These are phyloP conservation scores for Withania somnifera DNA, from an alignment of 305 asterid genomes.

Conservation along the genomic window DNA sequence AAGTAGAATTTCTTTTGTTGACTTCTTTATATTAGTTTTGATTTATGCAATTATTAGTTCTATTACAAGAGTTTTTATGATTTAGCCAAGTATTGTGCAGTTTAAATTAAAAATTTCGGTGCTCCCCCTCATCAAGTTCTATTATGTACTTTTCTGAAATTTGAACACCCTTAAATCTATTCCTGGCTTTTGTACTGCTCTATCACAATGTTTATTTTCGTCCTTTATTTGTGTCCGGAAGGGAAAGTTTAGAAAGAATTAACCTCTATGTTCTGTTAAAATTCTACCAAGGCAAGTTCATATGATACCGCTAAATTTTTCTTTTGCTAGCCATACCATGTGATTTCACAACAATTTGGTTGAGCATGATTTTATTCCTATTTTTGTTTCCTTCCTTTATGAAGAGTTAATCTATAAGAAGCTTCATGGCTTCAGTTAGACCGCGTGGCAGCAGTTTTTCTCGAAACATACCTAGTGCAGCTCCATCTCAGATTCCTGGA, in stretches of 20 bases:
- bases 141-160: not conserved
- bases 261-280: not conserved
- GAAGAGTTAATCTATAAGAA: not conserved
- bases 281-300: not conserved
- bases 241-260: not conserved
- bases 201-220: not conserved
- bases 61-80: too few species aligned
- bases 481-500: slow-evolving; percentile 55
- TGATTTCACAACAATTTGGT: not conserved
- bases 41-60: too few species aligned
- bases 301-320: not conserved
- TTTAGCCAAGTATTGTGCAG: too few species aligned
- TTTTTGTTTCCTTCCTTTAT: not conserved
- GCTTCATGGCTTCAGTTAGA: slow-evolving; percentile 53
- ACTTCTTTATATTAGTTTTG: too few species aligned
- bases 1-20: too few species aligned
- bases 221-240: not conserved
- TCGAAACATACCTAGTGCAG: slow-evolving; percentile 45
- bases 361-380: not conserved
- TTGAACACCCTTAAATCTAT: not conserved
- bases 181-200: not conserved
- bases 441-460: slow-evolving; percentile 69
- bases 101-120: too few species aligned
- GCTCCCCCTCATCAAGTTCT: not conserved
- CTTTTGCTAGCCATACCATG: not conserved